Percentiles rank a stretch among this genome's conserved stretches.
phyloP scores from a whole-genome alignment of 2,329 filamentous ascomycete genomes.

The Fusarium sp. region DNA sequence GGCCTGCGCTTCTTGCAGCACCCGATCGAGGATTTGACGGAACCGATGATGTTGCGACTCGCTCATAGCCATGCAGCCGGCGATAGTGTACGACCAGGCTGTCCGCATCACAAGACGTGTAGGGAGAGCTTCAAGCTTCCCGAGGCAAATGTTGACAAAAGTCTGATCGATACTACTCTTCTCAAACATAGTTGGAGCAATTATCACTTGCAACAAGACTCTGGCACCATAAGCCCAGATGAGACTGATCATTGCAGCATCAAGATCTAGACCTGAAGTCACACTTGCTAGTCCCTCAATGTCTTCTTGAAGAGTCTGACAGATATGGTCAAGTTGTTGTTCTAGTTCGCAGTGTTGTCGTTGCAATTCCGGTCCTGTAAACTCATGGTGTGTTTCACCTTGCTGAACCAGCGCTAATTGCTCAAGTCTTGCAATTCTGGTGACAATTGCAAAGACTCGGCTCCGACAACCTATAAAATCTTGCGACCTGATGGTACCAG shows the following conservation, averaged over 20 bases:
- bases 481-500: not conserved
- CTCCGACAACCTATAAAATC: not conserved
- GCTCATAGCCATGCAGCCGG: not conserved
- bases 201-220: not conserved
- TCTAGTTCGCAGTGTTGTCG: not conserved
- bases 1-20: not conserved
- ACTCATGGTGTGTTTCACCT: not conserved
- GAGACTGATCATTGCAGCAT: not conserved
- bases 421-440: not conserved
- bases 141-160: not conserved
- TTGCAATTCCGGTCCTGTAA: not conserved
- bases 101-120: not conserved
- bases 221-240: not conserved
- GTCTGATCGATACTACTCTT: not conserved
- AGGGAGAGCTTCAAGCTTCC: not conserved
- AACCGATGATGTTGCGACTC: not conserved
- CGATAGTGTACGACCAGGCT: not conserved
- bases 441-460: not conserved
- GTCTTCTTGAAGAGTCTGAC: not conserved
- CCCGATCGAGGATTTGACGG: not conserved
- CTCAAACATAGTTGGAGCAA: too few relatives aligned
- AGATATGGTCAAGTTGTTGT: not conserved
- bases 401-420: not conserved
- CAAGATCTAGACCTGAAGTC: not conserved
- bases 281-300: not conserved